Percentiles rank a stretch among this genome's conserved stretches.
Conservation (phyloP, 2,329 filamentous ascomycete species). For the Cercospora beticola region DNA sequence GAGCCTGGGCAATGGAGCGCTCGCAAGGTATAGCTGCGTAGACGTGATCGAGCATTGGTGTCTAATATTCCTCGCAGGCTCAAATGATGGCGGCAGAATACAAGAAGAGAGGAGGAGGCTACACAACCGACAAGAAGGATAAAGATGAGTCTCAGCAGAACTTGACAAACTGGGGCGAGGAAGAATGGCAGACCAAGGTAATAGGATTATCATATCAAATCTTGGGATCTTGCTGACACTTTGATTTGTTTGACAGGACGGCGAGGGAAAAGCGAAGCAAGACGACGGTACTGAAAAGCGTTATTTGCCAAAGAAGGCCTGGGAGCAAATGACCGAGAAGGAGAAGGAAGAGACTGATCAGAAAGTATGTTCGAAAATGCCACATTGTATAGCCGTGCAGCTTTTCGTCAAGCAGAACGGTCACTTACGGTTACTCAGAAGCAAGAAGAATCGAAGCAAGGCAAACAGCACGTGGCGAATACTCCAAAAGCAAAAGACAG, state of each 20-base stretch:
- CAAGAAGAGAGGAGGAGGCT: conserved; percentile 49
- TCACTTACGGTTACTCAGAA: conserved; percentile 28
- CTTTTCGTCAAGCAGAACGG: neutral
- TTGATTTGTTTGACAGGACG: conserved; percentile 48
- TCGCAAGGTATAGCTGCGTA: conserved; percentile 39
- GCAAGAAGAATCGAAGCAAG: conserved; percentile 41
- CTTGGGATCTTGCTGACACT: conserved; percentile 37
- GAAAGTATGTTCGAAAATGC: conserved; percentile 22
- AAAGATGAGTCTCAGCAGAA: conserved; percentile 48
- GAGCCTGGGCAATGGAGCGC: conserved; percentile 53
- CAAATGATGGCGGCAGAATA: conserved; percentile 51
- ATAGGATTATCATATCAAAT: conserved; percentile 15
- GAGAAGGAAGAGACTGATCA: conserved; percentile 47
- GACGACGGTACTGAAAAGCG: conserved; percentile 47
- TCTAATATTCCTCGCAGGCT: conserved; percentile 32
- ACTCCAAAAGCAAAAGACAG: conserved; percentile 44
- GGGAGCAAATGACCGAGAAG: conserved; percentile 49
- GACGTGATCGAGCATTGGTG: neutral
- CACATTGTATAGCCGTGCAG: neutral
- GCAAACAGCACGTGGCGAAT: conserved; percentile 48
- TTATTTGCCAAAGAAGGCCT: conserved; percentile 50
- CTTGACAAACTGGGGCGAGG: conserved; percentile 48
- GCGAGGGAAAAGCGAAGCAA: conserved; percentile 46
- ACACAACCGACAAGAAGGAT: conserved; percentile 47
- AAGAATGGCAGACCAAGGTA: conserved; percentile 51